Base-by-base conservation (phyloP, 148 eudicot species). In the Fagopyrum esculentum region DNA sequence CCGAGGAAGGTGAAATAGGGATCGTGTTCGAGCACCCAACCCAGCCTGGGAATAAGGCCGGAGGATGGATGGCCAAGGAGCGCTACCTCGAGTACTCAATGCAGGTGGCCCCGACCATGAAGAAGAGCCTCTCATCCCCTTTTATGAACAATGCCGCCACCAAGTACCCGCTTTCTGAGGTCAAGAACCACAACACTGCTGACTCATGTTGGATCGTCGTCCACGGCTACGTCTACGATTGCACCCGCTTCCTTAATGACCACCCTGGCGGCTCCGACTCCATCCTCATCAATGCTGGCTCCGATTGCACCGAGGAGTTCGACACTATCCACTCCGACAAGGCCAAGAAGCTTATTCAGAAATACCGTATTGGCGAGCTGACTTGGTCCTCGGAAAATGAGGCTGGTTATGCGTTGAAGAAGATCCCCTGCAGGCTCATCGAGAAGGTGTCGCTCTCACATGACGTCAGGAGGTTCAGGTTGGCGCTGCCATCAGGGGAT, bases 31-130 rank as follows among this genome's bases (percentile, higher is more conserved):
- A 94, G 83, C 98, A 94, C 85, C 98, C 98, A 44, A 94, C 97
- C 47, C 97, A 90, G 74, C 96, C 96, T 0, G 98, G 97, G 0
- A 91, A 94, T 86, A 77, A 84, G 48, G 45, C 93, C 8, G 98
- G 98, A 13, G 98, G 98, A 7, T 94, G 98, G 98, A 91, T 94
- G 97, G 90, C 91, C 17, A 80, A 86, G 22, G 93, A 91, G 70
- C 89, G 85, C 52, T 88, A 87, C 69, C 81, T 86, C 1, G 92
- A 87, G 77, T 73, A 22, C 40, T 35, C 76, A 15, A 81, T 88
- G 1, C 78, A 81, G 0, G 74, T 63, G 26, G 75, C 72, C 16
- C 81, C 75, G 2, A 55, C 85, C 46, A 72, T 93, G 3, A 91
- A 88, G 79, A 90, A 89, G 81, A 85, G 87, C 11, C 81, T 86